Base-by-base conservation (phyloP, 2,329 filamentous ascomycete genomes). In the Ophiostoma quercus region DNA sequence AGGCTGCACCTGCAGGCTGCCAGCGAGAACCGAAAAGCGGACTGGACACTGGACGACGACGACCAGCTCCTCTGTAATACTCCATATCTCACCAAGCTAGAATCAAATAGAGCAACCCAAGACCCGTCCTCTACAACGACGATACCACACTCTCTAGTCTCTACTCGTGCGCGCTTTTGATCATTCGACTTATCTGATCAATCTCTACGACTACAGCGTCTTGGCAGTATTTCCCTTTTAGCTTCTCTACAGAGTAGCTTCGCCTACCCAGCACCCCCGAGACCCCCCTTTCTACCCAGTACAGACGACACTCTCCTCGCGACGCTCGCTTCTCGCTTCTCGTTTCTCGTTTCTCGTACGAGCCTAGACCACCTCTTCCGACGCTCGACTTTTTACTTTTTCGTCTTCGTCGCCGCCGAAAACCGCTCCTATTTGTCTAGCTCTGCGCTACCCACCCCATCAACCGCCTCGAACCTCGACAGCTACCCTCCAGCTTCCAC, bases 1-100 rank as follows among this genome's bases (percentile, higher is more conserved):
- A 63, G 60, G 57, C 57, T 62, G 43, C 43, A 63, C n/a, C 57
- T 62, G 43, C 43, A 63, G 60, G 57, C 57, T 62, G 29, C 57
- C 29, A 62, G 57, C 4, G 25, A 34, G 57, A 37, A 34, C 16
- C 51, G 51, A n/a, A 8, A n/a, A 22, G 25, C 25, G 25, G 25
- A 29, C 25, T 29, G 25, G 25, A 29, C 25, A 29, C 25, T 29
- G 25, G 25, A 29, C 25, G 37, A 43, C 39, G 39, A 14, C 65
- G 34, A 7, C 29, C 41, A 43, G 41, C 16, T n/a, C 43, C 43
- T 16, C 25, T 63, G 25, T 63, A 63, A 34, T 63, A n/a, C 60
- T 32, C 60, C 19, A 39, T 39, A 43, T 22, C 34, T 39, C 11
- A 66, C 34, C 39, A 66, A 29, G 39, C 39, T 47, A 62, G 57